phyloP scores from a whole-genome alignment of 176 grass and related monocot species.

The Themeda triandra region DNA sequence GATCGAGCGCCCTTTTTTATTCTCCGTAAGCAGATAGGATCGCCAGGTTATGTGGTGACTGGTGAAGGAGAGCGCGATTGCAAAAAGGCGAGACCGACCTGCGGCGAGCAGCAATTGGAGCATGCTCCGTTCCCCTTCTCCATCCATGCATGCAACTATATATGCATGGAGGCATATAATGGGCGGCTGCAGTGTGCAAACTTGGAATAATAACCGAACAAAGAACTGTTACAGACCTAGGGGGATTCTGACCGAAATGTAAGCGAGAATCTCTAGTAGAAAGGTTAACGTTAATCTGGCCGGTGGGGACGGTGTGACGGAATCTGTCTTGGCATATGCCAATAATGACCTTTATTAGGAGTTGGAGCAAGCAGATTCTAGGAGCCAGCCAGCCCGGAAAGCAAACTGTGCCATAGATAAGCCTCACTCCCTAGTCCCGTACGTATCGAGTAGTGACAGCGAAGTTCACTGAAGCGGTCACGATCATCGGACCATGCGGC shows the following conservation, averaged over 20 bases:
- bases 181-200: too few species aligned
- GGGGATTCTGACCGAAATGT: not conserved
- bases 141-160: not conserved
- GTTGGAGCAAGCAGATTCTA: not conserved
- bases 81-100: conserved; percentile 1
- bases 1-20: not conserved
- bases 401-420: not conserved
- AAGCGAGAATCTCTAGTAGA: not conserved
- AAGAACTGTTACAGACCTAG: too few species aligned
- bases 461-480: conserved; percentile 9
- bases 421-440: not conserved
- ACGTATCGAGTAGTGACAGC: too few species aligned
- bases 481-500: not conserved
- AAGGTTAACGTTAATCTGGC: not conserved
- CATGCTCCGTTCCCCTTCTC: too few species aligned
- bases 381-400: not conserved
- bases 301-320: not conserved
- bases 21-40: conserved; percentile 31
- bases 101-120: not conserved
- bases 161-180: too few species aligned
- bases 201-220: not conserved
- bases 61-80: not conserved
- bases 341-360: not conserved
- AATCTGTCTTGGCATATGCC: conserved; percentile 21
- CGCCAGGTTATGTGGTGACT: conserved; percentile 16